These are phyloP conservation scores for Hydrangea macrophylla DNA, from an alignment of 148 eudicot species.

Conservation along the genomic window DNA sequence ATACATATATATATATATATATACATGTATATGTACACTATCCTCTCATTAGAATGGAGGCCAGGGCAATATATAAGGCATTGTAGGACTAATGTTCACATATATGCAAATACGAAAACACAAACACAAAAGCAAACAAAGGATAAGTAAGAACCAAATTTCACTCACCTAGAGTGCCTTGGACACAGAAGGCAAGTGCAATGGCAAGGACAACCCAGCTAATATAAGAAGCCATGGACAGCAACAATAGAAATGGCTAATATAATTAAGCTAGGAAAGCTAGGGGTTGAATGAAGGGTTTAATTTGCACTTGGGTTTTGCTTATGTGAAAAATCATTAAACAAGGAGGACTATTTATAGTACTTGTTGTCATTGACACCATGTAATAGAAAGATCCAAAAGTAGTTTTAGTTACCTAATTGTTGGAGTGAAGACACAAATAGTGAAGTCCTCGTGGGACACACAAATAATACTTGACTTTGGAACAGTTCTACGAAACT, in stretches of 20 bases:
- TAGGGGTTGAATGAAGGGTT: neutral
- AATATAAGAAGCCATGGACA: slow-evolving; percentile 2
- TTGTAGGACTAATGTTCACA: no score
- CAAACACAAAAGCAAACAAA: no score
- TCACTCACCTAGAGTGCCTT: slow-evolving; percentile 10
- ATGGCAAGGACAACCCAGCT: neutral
- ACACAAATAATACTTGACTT: neutral
- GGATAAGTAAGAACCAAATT: no score
- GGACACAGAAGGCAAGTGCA: slow-evolving; percentile 12
- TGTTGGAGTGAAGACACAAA: neutral
- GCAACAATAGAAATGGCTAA: no score
- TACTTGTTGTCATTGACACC: neutral
- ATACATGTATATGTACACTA: no score
- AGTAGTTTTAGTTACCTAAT: neutral
- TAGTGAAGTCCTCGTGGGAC: neutral
- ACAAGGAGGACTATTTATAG: neutral
- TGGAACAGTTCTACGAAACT: neutral
- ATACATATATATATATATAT: no score
- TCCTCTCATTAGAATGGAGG: no score
- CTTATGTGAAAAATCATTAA: neutral
- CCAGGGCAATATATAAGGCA: no score
- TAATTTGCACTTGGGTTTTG: neutral
- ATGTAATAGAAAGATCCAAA: neutral
- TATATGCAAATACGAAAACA: no score
- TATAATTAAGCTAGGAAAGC: neutral